Conservation (phyloP, 768 basidiomycete genomes). For the Pulveroboletus sp. region DNA sequence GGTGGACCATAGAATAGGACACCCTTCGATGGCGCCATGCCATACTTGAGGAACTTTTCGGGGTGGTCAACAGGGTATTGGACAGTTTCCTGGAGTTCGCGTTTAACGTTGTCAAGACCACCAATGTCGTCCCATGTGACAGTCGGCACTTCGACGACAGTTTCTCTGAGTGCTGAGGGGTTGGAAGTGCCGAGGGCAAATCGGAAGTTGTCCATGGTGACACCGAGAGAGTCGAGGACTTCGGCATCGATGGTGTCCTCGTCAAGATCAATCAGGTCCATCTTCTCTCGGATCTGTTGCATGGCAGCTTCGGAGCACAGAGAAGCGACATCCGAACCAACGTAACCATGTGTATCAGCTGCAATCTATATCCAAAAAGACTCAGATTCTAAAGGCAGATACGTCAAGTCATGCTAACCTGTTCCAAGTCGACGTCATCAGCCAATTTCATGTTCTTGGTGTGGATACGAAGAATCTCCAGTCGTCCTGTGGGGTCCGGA, state of each 20-base stretch:
- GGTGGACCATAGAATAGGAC: constrained; percentile 99
- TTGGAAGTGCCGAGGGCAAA: constrained; percentile 97
- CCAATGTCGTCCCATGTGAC: constrained; percentile 99
- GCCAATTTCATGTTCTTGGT: constrained; percentile 99
- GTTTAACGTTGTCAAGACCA: constrained; percentile 99
- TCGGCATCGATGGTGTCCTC: constrained; percentile 99
- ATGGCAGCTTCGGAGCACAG: constrained; percentile 99
- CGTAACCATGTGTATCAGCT: constrained; percentile 98
- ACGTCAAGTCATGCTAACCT: constrained; percentile 40
- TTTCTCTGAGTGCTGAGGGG: constrained; percentile 97
- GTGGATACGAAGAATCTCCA: constrained; percentile 98
- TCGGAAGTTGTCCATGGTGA: constrained; percentile 99
- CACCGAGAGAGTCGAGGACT: constrained; percentile 96
- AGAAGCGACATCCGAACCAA: constrained; percentile 96
- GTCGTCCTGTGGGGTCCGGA: constrained; percentile 97
- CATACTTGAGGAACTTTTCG: constrained; percentile 99
- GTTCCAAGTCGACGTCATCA: constrained; percentile 97
- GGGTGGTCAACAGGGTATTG: constrained; percentile 99
- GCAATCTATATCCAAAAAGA: constrained; percentile 63
- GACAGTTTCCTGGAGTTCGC: constrained; percentile 97
- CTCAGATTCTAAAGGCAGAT: constrained; percentile 1
- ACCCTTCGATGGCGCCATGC: constrained; percentile 99
- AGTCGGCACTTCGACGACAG: constrained; percentile 97
- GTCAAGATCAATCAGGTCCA: constrained; percentile 94
- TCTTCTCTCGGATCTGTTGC: constrained; percentile 99